These are phyloP conservation scores for Anisogramma anomala DNA, from an alignment of 2,329 filamentous ascomycete species.

Conservation along the genomic window DNA sequence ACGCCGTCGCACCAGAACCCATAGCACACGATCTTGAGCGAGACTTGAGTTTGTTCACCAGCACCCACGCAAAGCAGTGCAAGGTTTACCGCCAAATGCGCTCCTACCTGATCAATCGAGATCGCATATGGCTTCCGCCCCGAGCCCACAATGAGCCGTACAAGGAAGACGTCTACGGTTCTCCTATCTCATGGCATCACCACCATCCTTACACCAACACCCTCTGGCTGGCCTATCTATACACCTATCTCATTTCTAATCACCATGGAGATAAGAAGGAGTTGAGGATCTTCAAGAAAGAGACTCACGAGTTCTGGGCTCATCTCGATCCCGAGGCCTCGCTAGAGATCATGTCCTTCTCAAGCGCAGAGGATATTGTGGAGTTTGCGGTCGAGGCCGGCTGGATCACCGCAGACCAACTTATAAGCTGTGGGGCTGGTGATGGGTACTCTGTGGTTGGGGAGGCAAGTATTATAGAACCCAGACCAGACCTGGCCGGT, in stretches of 20 bases:
- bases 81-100: constrained; percentile 52
- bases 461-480: constrained; percentile 16
- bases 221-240: constrained; percentile 52
- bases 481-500: constrained; percentile 3
- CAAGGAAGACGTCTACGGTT: constrained; percentile 31
- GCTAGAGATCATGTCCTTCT: constrained; percentile 37
- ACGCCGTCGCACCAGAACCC: constrained; percentile 24
- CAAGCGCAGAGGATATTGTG: constrained; percentile 44
- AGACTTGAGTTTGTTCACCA: constrained; percentile 48
- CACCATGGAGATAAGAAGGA: constrained; percentile 37
- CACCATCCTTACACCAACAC: constrained; percentile 53
- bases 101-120: constrained; percentile 41
- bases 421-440: constrained; percentile 21
- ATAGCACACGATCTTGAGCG: constrained; percentile 49
- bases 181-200: constrained; percentile 39
- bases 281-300: constrained; percentile 33
- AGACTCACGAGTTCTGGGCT: constrained; percentile 41
- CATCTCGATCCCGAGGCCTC: constrained; percentile 42
- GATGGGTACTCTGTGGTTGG: constrained; percentile 13
- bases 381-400: constrained; percentile 45
- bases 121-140: constrained; percentile 38
- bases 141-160: constrained; percentile 36
- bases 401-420: constrained; percentile 43
- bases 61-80: constrained; percentile 48
- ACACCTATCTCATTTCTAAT: constrained; percentile 37